Percentiles rank a stretch among this genome's conserved stretches.
Evolutionary conservation across 2,329 filamentous ascomycete genomes (phyloP).

Genomic region (Botrytis deweyae): DNA sequence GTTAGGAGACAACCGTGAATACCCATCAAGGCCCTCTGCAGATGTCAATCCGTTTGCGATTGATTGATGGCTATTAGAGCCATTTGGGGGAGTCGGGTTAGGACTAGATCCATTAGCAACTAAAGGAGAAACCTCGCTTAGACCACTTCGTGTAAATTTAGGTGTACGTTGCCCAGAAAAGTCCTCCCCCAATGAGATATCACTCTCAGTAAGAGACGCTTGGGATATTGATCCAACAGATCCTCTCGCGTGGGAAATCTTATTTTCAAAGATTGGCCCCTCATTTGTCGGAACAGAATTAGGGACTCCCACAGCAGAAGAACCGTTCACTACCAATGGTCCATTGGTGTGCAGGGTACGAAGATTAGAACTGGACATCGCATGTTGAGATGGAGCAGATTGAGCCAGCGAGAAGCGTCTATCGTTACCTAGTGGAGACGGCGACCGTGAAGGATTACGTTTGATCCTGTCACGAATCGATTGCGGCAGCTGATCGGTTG

Average conservation of each 20-base stretch:
- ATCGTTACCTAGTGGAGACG: constrained; percentile 40
- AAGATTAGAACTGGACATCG: constrained; percentile 34
- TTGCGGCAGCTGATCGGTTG: constrained; percentile 40
- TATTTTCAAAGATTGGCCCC: constrained; percentile 33
- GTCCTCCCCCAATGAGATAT: constrained; percentile 30
- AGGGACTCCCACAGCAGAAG: neutral
- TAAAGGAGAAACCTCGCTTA: constrained; percentile 27
- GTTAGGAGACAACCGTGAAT: constrained; percentile 34
- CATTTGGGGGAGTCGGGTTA: constrained; percentile 20
- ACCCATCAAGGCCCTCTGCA: constrained; percentile 28
- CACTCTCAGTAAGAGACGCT: constrained; percentile 31
- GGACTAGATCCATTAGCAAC: constrained; percentile 34
- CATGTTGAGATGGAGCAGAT: constrained; percentile 34
- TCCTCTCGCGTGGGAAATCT: constrained; percentile 25
- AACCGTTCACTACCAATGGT: constrained; percentile 39
- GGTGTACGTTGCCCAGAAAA: constrained; percentile 34
- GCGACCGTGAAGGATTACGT: constrained; percentile 37
- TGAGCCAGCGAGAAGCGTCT: constrained; percentile 35
- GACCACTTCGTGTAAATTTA: constrained; percentile 28
- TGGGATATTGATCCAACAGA: constrained; percentile 37
- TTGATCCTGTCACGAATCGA: constrained; percentile 39
- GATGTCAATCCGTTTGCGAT: constrained; percentile 27
- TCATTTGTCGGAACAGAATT: constrained; percentile 27
- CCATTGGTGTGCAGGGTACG: constrained; percentile 34
- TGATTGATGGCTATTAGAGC: constrained; percentile 20